phyloP scores from a whole-genome alignment of 495 filamentous ascomycete genomes.

The Penicillium cosmopolitanum region DNA sequence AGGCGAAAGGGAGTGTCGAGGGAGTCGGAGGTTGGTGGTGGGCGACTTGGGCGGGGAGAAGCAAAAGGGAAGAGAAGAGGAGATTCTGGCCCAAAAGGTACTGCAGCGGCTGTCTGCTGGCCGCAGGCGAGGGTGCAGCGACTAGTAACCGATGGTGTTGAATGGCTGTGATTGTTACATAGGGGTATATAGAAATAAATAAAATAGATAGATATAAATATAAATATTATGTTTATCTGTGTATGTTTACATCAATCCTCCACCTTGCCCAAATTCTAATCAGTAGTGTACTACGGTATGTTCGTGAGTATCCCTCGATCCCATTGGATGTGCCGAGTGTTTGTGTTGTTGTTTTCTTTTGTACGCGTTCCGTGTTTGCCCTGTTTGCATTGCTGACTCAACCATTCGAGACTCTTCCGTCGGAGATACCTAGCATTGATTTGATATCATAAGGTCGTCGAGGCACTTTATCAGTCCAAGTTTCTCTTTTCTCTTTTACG shows the following conservation, averaged over 20 bases:
- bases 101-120: constrained; percentile 22
- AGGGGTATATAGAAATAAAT: no score
- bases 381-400: constrained; percentile 24
- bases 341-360: constrained; percentile 19
- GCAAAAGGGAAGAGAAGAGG: constrained; percentile 25
- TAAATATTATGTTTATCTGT: background rate
- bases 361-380: constrained; percentile 25
- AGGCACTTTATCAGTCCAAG: no score
- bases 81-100: constrained; percentile 15
- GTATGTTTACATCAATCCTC: background rate
- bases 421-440: constrained; percentile 3
- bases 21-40: constrained; percentile 15
- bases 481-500: background rate
- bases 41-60: constrained; percentile 32
- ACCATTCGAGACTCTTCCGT: constrained; percentile 13
- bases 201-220: no score
- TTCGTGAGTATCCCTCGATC: background rate
- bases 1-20: constrained; percentile 17
- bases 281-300: no score
- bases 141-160: background rate
- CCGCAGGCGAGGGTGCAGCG: constrained; percentile 2
- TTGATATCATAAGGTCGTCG: no score
- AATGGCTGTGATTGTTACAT: no score
- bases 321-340: background rate
- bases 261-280: no score